Conservation (phyloP, 805 yeast species). For the Candida tibetensis region DNA sequence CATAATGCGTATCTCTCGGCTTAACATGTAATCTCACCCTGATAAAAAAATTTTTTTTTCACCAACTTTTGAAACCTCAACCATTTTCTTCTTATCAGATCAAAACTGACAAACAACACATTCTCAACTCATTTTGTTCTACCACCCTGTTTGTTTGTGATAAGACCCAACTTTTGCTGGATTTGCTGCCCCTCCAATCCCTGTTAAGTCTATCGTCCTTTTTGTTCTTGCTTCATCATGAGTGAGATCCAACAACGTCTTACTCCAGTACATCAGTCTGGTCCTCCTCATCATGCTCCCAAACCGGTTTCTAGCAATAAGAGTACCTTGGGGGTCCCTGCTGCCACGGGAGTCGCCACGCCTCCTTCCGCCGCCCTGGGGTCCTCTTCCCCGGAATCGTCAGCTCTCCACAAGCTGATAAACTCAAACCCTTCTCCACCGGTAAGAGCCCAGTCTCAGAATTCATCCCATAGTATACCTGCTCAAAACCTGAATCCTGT, state of each 20-base stretch:
- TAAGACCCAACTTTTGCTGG: no score
- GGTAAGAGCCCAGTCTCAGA: conserved; percentile 4
- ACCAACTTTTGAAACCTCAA: not conserved
- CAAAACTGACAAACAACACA: no score
- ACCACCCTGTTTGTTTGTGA: no score
- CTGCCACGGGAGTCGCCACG: not conserved
- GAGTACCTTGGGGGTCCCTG: not conserved
- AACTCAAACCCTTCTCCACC: not conserved
- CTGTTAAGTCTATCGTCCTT: no score
- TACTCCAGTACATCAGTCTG: conserved; percentile 12
- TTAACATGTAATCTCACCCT: not conserved
- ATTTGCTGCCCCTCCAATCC: no score
- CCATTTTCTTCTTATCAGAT: not conserved
- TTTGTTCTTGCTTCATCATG: no score
- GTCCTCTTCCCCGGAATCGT: not conserved
- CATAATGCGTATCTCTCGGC: conserved; percentile 1
- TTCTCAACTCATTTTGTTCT: no score
- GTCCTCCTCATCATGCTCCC: not conserved
- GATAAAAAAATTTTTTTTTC: not conserved
- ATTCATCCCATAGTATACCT: not conserved
- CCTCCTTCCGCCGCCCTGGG: not conserved
- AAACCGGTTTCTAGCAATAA: not conserved
- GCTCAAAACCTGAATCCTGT: conserved; percentile 24
- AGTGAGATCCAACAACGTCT: conserved; percentile 20
- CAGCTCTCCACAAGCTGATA: not conserved